Conservation (phyloP, 2,329 filamentous ascomycete species). For the Pyricularia sp. region DNA sequence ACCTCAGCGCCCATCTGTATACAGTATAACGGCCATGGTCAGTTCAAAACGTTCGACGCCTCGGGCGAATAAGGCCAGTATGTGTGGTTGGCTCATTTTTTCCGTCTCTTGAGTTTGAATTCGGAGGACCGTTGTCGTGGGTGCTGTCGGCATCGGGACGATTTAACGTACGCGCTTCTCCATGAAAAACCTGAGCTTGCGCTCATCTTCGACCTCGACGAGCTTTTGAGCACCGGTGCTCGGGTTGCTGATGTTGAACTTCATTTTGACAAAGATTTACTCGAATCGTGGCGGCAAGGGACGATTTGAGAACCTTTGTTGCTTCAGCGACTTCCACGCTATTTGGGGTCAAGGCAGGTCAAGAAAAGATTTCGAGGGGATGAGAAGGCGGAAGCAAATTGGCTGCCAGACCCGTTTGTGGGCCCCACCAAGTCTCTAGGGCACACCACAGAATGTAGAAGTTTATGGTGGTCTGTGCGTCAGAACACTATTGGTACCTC, state of each 20-base stretch:
- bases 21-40: slow-evolving; percentile 11
- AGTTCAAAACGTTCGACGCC: slow-evolving; percentile 7
- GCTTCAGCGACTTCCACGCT: slow-evolving; percentile 2
- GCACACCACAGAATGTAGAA: background rate
- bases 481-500: background rate
- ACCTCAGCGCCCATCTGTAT: slow-evolving; percentile 80
- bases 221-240: slow-evolving; percentile 99
- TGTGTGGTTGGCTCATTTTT: background rate
- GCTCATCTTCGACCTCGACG: slow-evolving; percentile 98
- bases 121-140: background rate
- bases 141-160: slow-evolving; percentile 6
- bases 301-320: background rate
- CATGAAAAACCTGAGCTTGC: slow-evolving; percentile 74
- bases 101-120: background rate
- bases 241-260: slow-evolving; percentile 73
- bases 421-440: background rate
- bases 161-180: slow-evolving; percentile 14
- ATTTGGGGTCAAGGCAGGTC: background rate
- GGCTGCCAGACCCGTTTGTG: slow-evolving; percentile 1
- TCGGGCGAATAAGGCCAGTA: background rate
- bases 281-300: background rate
- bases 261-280: slow-evolving; percentile 6
- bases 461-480: background rate
- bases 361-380: background rate
- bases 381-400: background rate